phyloP scores from a whole-genome alignment of 352 stramenopile genomes.

The Halophytophthora polymorphica region DNA sequence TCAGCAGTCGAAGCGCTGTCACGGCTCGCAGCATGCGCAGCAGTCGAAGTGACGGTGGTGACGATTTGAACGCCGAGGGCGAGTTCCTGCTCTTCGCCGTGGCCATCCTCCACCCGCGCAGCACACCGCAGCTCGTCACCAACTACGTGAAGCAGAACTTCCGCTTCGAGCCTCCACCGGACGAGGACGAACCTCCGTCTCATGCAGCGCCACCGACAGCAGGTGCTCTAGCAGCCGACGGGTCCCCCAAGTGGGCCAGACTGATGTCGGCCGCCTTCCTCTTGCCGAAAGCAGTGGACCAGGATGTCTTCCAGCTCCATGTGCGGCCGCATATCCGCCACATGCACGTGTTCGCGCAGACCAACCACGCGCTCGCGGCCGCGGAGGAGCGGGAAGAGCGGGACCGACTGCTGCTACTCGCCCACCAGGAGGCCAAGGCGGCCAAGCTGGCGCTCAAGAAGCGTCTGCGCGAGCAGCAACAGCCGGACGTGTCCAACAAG shows the following conservation, averaged over 20 bases:
- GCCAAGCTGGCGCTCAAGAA: constrained; percentile 44
- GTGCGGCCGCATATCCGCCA: constrained; percentile 51
- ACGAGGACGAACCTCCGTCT: constrained; percentile 14
- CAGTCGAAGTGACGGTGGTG: constrained; percentile 1
- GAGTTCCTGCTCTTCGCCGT: constrained; percentile 74
- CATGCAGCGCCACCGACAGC: constrained; percentile 11
- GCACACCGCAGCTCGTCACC: constrained; percentile 51
- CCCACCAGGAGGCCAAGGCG: constrained; percentile 54
- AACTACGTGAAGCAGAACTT: constrained; percentile 81
- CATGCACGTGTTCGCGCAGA: constrained; percentile 47
- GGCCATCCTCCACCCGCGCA: constrained; percentile 51
- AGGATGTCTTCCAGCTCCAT: constrained; percentile 54
- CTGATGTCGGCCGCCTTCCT: constrained; percentile 27
- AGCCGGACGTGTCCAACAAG: constrained; percentile 41
- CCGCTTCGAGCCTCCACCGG: constrained; percentile 32
- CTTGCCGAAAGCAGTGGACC: constrained; percentile 40
- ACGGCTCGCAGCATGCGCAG: neutral
- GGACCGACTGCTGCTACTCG: constrained; percentile 40
- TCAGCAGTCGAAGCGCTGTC: constrained; percentile 1
- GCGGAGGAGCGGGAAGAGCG: constrained; percentile 49
- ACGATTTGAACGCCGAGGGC: constrained; percentile 5
- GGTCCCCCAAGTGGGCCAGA: constrained; percentile 14
- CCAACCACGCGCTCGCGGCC: constrained; percentile 37
- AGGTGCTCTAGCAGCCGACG: constrained; percentile 11
- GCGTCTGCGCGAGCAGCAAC: constrained; percentile 25